A percentile compares a stretch with the other conserved stretches of the same genome.
Conservation (phyloP, 176 grass and related monocot species). For the Areca catechu region DNA sequence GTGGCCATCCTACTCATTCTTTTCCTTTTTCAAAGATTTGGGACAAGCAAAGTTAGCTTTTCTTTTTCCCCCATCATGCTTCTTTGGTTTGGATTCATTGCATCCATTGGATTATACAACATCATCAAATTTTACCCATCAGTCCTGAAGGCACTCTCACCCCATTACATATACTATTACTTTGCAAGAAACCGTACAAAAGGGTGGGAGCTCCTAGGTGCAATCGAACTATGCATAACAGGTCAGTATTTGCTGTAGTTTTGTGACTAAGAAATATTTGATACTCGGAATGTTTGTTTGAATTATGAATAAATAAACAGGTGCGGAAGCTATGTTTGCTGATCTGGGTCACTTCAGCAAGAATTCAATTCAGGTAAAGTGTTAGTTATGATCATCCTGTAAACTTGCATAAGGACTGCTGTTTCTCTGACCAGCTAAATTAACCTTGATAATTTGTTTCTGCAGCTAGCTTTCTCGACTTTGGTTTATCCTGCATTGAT, state of each 20-base stretch:
- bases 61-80: constrained; percentile 77
- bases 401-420: too few species aligned
- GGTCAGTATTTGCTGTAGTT: constrained; percentile 16
- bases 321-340: constrained; percentile 88
- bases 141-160: constrained; percentile 51
- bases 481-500: constrained; percentile 68
- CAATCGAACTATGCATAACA: constrained; percentile 65
- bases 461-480: constrained; percentile 48
- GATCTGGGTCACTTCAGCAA: constrained; percentile 86
- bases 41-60: constrained; percentile 72
- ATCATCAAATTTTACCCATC: constrained; percentile 59
- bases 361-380: constrained; percentile 53
- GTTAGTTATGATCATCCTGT: too few species aligned
- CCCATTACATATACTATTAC: constrained; percentile 45
- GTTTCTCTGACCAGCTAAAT: neutral
- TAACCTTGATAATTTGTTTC: neutral
- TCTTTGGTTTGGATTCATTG: constrained; percentile 38
- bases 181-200: constrained; percentile 39
- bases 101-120: constrained; percentile 54
- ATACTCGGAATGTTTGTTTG: too few species aligned
- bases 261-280: neutral
- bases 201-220: constrained; percentile 64
- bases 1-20: constrained; percentile 51
- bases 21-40: constrained; percentile 50
- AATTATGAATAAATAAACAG: constrained; percentile 19